Percentiles rank a stretch among this genome's conserved stretches.
These are phyloP conservation scores for Cyclocybe cylindracea DNA, from an alignment of 768 basidiomycete genomes.

Conservation along the genomic window DNA sequence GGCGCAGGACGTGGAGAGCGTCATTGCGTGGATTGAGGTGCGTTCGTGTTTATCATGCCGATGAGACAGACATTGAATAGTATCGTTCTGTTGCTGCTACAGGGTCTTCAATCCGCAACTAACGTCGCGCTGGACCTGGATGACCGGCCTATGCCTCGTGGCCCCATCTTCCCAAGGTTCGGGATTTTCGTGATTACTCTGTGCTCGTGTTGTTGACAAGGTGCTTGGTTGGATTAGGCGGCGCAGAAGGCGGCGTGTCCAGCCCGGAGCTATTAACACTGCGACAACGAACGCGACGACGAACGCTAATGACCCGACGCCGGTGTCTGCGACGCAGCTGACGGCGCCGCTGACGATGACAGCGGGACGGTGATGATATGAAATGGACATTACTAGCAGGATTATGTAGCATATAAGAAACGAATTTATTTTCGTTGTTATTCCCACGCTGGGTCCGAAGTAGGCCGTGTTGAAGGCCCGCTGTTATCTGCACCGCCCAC, in stretches of 20 bases:
- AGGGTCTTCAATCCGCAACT: conserved; percentile 89
- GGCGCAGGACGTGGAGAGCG: conserved; percentile 77
- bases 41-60: conserved; percentile 6
- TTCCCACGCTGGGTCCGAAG: conserved; percentile 42
- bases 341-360: conserved; percentile 17
- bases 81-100: neutral
- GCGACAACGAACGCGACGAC: neutral
- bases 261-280: conserved; percentile 8
- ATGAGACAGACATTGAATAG: neutral
- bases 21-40: conserved; percentile 97
- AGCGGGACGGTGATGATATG: conserved; percentile 6
- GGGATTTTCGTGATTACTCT: conserved; percentile 16
- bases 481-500: conserved; percentile 49
- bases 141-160: conserved; percentile 87
- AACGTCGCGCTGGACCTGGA: conserved; percentile 94
- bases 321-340: conserved; percentile 18
- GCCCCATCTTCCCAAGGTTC: conserved; percentile 82
- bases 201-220: conserved; percentile 18
- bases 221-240: conserved; percentile 21
- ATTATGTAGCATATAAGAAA: conserved; percentile 1
- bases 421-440: conserved; percentile 17
- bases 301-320: conserved; percentile 5
- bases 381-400: neutral
- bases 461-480: conserved; percentile 38
- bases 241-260: conserved; percentile 31